Conservation (phyloP, 1,139 yeast species). For the Zygoascus sp. region DNA sequence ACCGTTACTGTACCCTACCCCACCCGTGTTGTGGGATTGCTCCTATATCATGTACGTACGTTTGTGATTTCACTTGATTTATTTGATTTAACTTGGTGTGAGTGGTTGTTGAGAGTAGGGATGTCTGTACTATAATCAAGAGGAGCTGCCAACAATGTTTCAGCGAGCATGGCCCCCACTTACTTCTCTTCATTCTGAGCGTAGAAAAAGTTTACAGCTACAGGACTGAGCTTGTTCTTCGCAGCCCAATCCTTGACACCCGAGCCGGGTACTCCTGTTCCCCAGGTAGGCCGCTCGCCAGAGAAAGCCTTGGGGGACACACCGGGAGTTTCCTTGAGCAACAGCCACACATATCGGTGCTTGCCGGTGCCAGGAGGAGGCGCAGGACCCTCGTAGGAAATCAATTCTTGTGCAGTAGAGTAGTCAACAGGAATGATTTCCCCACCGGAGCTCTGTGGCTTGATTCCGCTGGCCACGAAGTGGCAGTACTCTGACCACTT, state of each 20-base stretch:
- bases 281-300: conserved; percentile 73
- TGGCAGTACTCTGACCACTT: conserved; percentile 89
- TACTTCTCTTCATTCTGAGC: conserved; percentile 54
- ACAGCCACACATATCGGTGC: conserved; percentile 74
- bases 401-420: conserved; percentile 31
- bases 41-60: too few relatives aligned
- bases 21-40: too few relatives aligned
- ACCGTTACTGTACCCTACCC: too few relatives aligned
- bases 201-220: conserved; percentile 75
- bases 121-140: too few relatives aligned
- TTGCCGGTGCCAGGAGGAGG: conserved; percentile 81
- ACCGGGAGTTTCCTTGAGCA: conserved; percentile 53
- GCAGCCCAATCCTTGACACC: conserved; percentile 76
- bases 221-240: conserved; percentile 57
- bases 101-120: too few relatives aligned
- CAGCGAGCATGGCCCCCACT: neutral
- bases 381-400: conserved; percentile 69
- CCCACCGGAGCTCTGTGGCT: conserved; percentile 42
- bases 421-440: conserved; percentile 35
- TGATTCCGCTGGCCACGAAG: conserved; percentile 64
- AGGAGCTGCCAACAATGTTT: too few relatives aligned
- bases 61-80: too few relatives aligned
- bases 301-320: conserved; percentile 31
- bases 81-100: too few relatives aligned
- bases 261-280: conserved; percentile 67